Conservation (phyloP, 2,329 filamentous ascomycete species). For the Zasmidium angulare region DNA sequence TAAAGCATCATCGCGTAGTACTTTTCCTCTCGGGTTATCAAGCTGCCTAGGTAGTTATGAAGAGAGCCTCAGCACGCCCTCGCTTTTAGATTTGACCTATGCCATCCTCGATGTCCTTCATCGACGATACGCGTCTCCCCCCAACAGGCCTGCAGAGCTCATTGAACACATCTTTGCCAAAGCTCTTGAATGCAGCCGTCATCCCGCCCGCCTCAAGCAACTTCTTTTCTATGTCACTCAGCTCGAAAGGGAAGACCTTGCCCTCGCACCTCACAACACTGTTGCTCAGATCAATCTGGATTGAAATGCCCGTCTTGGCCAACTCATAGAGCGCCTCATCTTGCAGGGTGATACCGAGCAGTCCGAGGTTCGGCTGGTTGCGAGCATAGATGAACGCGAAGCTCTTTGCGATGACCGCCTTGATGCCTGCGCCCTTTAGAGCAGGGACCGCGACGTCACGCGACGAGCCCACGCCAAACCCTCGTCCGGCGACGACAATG, state of each 20-base stretch:
- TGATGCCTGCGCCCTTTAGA: slow-evolving; percentile 9
- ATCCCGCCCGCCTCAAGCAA: neutral
- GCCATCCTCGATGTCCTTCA: neutral
- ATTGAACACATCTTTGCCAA: neutral
- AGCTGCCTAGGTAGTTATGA: too few species aligned
- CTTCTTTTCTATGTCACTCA: neutral
- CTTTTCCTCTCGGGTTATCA: too few species aligned
- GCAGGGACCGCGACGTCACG: slow-evolving; percentile 8
- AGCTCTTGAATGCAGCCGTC: neutral
- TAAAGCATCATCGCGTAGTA: too few species aligned
- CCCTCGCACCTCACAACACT: neutral
- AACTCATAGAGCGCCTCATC: slow-evolving; percentile 4
- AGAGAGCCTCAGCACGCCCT: too few species aligned
- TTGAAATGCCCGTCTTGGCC: neutral
- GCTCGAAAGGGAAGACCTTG: neutral
- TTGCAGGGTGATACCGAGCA: slow-evolving; percentile 9
- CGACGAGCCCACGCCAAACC: slow-evolving; percentile 8
- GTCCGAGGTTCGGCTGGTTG: slow-evolving; percentile 3
- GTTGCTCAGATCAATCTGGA: slow-evolving; percentile 2
- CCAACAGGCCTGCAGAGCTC: neutral
- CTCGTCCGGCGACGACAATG: slow-evolving; percentile 12
- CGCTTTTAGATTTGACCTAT: neutral
- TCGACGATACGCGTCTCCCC: neutral
- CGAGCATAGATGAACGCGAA: slow-evolving; percentile 12
- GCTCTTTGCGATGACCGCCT: slow-evolving; percentile 7